Conservation (phyloP, 2,329 filamentous ascomycete genomes). For the Aspergillus texensis region DNA sequence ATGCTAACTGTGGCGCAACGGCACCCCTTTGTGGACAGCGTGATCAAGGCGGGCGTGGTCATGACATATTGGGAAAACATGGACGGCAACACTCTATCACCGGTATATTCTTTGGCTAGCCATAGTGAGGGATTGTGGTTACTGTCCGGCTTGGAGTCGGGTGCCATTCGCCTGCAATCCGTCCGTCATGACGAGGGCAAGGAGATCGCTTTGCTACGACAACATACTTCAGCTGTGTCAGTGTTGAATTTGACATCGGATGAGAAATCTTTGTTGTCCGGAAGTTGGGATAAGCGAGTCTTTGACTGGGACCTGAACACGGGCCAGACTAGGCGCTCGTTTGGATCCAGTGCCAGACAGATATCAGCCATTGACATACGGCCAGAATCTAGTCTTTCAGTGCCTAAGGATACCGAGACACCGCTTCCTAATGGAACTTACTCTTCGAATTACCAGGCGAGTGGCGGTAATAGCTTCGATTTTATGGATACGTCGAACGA, state of each 20-base stretch:
- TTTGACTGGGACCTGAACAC: conserved; percentile 95
- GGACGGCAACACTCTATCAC: conserved; percentile 73
- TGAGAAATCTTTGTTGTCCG: conserved; percentile 84
- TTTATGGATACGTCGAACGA: conserved; percentile 43
- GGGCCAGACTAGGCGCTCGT: conserved; percentile 73
- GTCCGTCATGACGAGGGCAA: conserved; percentile 94
- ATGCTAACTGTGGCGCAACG: conserved; percentile 91
- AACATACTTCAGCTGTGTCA: conserved; percentile 89
- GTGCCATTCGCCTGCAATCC: conserved; percentile 89
- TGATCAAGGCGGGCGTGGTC: conserved; percentile 89
- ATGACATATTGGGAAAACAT: conserved; percentile 99
- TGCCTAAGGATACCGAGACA: conserved; percentile 70
- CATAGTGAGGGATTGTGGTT: conserved; percentile 91
- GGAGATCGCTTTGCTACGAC: conserved; percentile 76
- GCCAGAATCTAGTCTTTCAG: conserved; percentile 72
- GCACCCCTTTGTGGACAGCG: conserved; percentile 96
- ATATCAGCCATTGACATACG: conserved; percentile 86
- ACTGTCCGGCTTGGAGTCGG: conserved; percentile 85
- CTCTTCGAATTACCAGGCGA: conserved; percentile 71
- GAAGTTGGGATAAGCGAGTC: conserved; percentile 94
- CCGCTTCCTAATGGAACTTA: conserved; percentile 66
- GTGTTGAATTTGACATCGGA: conserved; percentile 80
- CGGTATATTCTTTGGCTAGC: conserved; percentile 91
- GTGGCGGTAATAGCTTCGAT: conserved; percentile 58
- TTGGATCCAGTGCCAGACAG: conserved; percentile 76